Evolutionary conservation across 257 asterid species (phyloP), one percentile per base, ranked within the genome.

Genomic region (Solanum ossicruentum): DNA sequence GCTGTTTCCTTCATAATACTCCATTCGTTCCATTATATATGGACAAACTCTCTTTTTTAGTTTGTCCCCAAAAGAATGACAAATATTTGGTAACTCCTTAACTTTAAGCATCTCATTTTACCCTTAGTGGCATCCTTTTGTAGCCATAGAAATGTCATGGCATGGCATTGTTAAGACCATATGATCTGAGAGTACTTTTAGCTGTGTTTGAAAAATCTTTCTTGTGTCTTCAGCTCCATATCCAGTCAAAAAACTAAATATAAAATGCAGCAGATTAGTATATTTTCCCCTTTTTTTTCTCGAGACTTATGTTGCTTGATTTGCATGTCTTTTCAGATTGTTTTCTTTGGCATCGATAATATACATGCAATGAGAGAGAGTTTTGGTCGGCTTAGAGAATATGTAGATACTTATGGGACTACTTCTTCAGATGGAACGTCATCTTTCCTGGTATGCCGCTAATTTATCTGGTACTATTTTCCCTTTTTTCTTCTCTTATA

Each of bases 301-400:
- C 65, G 28, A 23, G 61, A 80, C 85, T 81, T 17, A 86, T 71
- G 78, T 80, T 81, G 81, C 23, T 56, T 85, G 18, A 18, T 70
- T 89, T 85, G 52, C 60, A 52, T 81, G 75, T 20, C 81, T 84
- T 57, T 81, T 78, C 95, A 95, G 99, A 91, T 95, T 80, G 98
- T 97, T 87, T 97, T 97, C 92, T 94, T 97, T 84, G 99, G 99
- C 81, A 97, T 97, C 85, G 99, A 95, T 89, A 97, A 97, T 84
- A 95, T 97, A 88, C 98, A 94, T 89, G 97, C 99, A 72, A 95
- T 95, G 99, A 91, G 98, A 85, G 98, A 97, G 87, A 95, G 98
- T 89, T 93, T 97, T 87, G 88, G 87, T 84, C 94, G 97, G 85
- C 95, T 97, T 58, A 94, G 99, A 89, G 98, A 95, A 88, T 95